A percentile compares a stretch with the other conserved stretches of the same genome.
Evolutionary conservation across 805 yeast species (phyloP).

Genomic region (Ogataea ganodermae): DNA sequence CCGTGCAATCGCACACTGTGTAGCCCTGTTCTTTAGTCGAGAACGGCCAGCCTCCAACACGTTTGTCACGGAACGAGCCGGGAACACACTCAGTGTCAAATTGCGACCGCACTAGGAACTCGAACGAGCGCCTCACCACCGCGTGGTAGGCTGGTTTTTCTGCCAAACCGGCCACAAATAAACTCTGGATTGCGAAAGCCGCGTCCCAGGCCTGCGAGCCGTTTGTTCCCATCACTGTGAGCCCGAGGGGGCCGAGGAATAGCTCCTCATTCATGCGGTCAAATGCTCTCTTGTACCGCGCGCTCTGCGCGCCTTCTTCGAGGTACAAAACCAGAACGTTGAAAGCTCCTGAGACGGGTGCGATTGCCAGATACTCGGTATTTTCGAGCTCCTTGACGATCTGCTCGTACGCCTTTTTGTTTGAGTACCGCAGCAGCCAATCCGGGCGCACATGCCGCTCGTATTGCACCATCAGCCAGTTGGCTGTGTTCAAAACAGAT

Average conservation of each 20-base stretch:
- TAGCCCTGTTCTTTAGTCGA: slow-evolving; percentile 96
- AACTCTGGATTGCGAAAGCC: slow-evolving; percentile 86
- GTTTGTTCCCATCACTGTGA: slow-evolving; percentile 94
- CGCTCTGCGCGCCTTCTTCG: slow-evolving; percentile 72
- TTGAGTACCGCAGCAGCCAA: slow-evolving; percentile 61
- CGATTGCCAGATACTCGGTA: slow-evolving; percentile 82
- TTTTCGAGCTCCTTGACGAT: slow-evolving; percentile 74
- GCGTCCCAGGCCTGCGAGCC: slow-evolving; percentile 98
- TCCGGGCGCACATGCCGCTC: slow-evolving; percentile 75
- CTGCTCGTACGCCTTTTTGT: slow-evolving; percentile 56
- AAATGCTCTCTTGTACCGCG: slow-evolving; percentile 54
- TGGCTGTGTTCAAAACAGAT: slow-evolving; percentile 58
- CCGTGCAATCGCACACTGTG: slow-evolving; percentile 95
- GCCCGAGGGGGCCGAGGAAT: slow-evolving; percentile 86
- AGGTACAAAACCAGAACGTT: slow-evolving; percentile 68
- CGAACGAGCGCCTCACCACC: slow-evolving; percentile 63
- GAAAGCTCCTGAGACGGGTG: slow-evolving; percentile 91
- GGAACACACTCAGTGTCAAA: slow-evolving; percentile 76
- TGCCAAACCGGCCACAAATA: slow-evolving; percentile 76
- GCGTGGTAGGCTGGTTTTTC: slow-evolving; percentile 65
- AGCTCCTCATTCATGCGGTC: slow-evolving; percentile 71
- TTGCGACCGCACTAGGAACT: slow-evolving; percentile 78
- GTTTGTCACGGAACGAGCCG: slow-evolving; percentile 78
- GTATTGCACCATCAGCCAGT: slow-evolving; percentile 59
- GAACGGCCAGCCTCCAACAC: slow-evolving; percentile 95